Base-by-base conservation (phyloP, 139 green algal genomes). In the Desmodesmus armatus region DNA sequence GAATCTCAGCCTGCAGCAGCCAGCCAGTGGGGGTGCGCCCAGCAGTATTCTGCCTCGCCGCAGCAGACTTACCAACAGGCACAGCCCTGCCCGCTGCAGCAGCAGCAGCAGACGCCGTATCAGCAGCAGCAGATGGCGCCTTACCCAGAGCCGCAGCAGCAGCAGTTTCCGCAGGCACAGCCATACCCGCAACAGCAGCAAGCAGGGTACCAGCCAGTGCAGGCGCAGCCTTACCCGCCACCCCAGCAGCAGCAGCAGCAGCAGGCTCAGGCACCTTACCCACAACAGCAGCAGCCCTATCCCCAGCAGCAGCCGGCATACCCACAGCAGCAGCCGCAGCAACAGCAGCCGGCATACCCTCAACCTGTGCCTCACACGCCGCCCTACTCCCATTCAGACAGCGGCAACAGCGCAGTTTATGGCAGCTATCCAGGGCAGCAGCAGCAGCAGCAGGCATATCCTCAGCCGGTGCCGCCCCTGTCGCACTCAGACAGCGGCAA, bases 81-180 rank as follows among this genome's bases (percentile, higher is more conserved):
- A 29, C 31, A 67, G 47, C 47, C 67, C 5, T 69, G 47, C 49
- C n/a, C 33, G 6, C 49, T 33, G 25, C 73, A 80, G 33, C 44
- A 67, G 49, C 73, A 69, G 73, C 73, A 67, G 70, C 37, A 78
- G 27, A 21, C 19, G 23, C 70, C 27, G n/a, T 23, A 44, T 25
- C 71, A 79, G 71, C 71, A 63, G 71, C 71, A 62, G 71, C 43
- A 7, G 41, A n/a, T 27, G 44, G 71, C 43, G 13, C n/a, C 43
- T 31, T 37, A 29, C 29, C 63, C 9, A 25, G 35, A 78, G 27
- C 1, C 25, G 21, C 17, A 37, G 39, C 43, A 33, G 70, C 35
- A 58, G 35, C 70, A 78, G 37, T 37, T 33, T 2, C 70, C 55
- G 70, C 70, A 39, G 70, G 21, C 55, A 13, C 21, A 29, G 11